These are phyloP conservation scores for Fusarium xylarioides DNA, from an alignment of 2,329 filamentous ascomycete genomes.

Conservation along the genomic window DNA sequence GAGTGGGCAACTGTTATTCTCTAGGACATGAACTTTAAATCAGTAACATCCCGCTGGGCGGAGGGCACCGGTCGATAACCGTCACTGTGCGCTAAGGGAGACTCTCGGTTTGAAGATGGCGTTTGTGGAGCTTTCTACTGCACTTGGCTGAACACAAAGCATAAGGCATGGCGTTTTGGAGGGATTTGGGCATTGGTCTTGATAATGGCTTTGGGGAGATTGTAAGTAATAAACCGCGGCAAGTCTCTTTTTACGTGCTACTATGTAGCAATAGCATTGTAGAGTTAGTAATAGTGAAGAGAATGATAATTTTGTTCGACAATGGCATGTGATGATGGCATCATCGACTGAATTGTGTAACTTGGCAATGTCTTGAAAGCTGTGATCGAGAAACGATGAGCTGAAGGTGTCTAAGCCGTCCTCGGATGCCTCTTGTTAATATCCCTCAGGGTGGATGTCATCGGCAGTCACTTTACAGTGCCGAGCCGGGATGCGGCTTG, in stretches of 20 bases:
- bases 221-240: conserved; percentile 10
- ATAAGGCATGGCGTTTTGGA: conserved; percentile 34
- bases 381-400: background rate
- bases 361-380: background rate
- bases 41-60: conserved; percentile 1
- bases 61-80: conserved; percentile 9
- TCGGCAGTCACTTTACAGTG: conserved; percentile 11
- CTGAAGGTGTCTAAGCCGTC: background rate
- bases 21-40: background rate
- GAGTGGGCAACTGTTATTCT: background rate
- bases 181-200: conserved; percentile 1
- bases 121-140: conserved; percentile 34
- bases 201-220: conserved; percentile 9
- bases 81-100: conserved; percentile 3
- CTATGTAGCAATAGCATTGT: background rate
- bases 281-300: conserved; percentile 12
- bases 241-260: conserved; percentile 10
- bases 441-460: background rate
- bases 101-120: conserved; percentile 27
- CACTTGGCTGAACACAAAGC: conserved; percentile 33
- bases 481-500: conserved; percentile 14
- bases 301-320: conserved; percentile 7
- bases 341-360: conserved; percentile 3
- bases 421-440: background rate
- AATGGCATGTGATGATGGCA: conserved; percentile 9